Conservation (phyloP, 208 protist genomes). For the Crithidia mellificae region DNA sequence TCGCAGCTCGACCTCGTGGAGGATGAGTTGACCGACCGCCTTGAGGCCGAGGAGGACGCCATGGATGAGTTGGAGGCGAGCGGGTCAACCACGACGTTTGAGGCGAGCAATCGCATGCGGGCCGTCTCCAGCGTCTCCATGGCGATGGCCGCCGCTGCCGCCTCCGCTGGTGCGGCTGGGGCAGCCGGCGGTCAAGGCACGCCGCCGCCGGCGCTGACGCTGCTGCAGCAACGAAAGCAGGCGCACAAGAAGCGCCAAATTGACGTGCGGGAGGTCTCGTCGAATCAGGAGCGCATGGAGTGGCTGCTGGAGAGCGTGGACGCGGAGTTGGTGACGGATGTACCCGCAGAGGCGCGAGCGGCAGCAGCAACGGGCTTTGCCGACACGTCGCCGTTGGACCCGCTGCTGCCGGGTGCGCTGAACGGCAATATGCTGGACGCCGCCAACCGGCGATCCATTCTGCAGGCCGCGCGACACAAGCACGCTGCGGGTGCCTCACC, state of each 20-base stretch:
- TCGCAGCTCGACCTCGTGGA: slow-evolving; percentile 25
- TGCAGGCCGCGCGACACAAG: neutral
- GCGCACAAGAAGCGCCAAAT: slow-evolving; percentile 4
- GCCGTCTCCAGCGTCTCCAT: neutral
- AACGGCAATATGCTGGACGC: neutral
- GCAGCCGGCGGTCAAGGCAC: neutral
- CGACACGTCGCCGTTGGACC: neutral
- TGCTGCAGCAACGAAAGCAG: slow-evolving; percentile 12
- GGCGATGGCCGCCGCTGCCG: neutral
- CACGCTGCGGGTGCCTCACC: neutral
- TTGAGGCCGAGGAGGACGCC: slow-evolving; percentile 6
- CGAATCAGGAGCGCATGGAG: slow-evolving; percentile 56
- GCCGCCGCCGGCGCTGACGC: neutral
- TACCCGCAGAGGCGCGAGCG: neutral
- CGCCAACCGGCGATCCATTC: neutral
- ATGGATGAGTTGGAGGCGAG: neutral
- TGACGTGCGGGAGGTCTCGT: slow-evolving; percentile 23
- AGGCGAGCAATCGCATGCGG: neutral
- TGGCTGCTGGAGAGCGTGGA: slow-evolving; percentile 68
- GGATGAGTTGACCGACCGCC: slow-evolving; percentile 4
- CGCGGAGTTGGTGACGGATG: slow-evolving; percentile 34
- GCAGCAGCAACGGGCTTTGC: no score
- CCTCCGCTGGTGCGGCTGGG: neutral
- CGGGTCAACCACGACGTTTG: neutral
- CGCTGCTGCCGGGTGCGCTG: neutral